phyloP scores from a whole-genome alignment of 768 basidiomycete species.

The Crassisporium funariophilum region DNA sequence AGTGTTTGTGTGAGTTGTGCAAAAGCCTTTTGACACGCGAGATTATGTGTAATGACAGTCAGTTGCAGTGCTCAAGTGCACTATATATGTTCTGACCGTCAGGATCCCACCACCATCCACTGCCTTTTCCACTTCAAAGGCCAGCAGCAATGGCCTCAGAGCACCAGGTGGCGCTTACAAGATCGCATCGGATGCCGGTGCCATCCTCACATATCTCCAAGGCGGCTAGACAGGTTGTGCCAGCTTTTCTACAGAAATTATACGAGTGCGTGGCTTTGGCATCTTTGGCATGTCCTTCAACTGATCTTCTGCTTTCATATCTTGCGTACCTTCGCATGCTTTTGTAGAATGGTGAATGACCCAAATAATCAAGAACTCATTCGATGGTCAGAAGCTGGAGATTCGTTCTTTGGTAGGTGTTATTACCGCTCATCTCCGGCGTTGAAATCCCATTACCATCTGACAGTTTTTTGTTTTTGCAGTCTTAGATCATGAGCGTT shows the following conservation, averaged over 20 bases:
- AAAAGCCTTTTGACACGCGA: no score
- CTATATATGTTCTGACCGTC: neutral
- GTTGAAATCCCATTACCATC: neutral
- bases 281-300: constrained; percentile 13
- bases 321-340: constrained; percentile 8
- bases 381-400: constrained; percentile 88
- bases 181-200: constrained; percentile 35
- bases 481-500: constrained; percentile 92
- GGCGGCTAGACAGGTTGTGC: constrained; percentile 45
- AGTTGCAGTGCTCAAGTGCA: no score
- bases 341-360: constrained; percentile 87
- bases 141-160: constrained; percentile 44
- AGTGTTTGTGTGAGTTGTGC: no score
- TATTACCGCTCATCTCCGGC: neutral
- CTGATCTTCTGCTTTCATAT: constrained; percentile 8
- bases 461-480: constrained; percentile 1
- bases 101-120: constrained; percentile 1
- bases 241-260: constrained; percentile 91
- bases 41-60: no score
- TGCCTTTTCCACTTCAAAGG: neutral
- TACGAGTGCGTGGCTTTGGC: constrained; percentile 66
- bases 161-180: constrained; percentile 59
- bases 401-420: constrained; percentile 88
- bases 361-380: constrained; percentile 81
- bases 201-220: constrained; percentile 33